Evolutionary conservation across 2,329 filamentous ascomycete genomes (phyloP), one percentile per base, ranked within the genome.

Genomic region (Diaporthe velutina): DNA sequence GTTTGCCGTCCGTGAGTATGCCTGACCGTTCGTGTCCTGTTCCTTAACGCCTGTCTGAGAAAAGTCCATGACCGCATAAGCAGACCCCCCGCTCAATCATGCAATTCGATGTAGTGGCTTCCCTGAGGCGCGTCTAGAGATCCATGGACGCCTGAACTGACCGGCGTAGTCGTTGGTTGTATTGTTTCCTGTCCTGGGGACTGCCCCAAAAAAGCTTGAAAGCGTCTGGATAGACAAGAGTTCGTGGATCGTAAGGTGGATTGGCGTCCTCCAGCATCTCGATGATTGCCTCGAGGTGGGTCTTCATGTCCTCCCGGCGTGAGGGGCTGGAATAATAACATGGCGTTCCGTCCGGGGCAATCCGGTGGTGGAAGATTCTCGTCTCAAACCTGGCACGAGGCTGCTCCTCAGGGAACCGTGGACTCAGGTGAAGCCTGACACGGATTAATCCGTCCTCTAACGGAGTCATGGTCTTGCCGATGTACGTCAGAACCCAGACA

Each of bases 381-480:
- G 95, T 96, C 79, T 95, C 90, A 77, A 98, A 92, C 76, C 89
- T 92, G 73, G 96, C 93, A 45, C 96, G 92, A 33, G 96, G 97
- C 79, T 98, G 95, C 79, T 97, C 94, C 54, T 94, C 91, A 0
- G 97, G 97, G 80, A 98, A 98, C 8, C 91, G 90, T 8, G 95
- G 93, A 79, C 95, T 98, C 79, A 98, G 93, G 79, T 88, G 88
- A 73, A 98, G 88, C 79, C 89, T 93, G 82, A 98, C 93, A 76
- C 91, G 91, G 85, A 98, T 96, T 76, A 98, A 90, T 2, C 96
- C 95, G 22, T 96, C 96, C 79, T 98, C 96, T 2, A 98, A 90
- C 78, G 98, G 95, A 8, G 95, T 98, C 93, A 97, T 97, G 0
- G 95, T 95, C 72, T 93, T 91, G 35, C 97, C 97, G 81, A 98